Evolutionary conservation across 2,329 filamentous ascomycete species (phyloP), one percentile per base, ranked within the genome.

Genomic region (Diaporthe sp.): DNA sequence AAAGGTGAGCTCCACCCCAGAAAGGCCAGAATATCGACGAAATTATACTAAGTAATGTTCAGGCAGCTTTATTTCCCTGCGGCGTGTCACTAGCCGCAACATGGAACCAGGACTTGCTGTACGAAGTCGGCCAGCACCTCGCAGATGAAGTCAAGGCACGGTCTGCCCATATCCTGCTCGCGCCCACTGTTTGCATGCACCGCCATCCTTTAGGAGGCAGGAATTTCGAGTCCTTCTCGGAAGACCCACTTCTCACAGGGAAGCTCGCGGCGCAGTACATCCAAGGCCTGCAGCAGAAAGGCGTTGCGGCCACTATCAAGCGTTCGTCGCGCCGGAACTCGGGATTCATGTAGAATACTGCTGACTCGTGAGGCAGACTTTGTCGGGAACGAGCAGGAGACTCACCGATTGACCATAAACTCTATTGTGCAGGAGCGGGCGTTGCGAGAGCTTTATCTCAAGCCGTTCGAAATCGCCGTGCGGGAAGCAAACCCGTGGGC

Each of bases 151-250:
- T 89, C 34, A 93, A 92, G 79, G 93, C 94, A 25, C 92, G 94
- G 80, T 94, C 93, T 8, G 92, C 93, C 39, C 89, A 95, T 76
- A 89, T 96, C 46, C 87, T 96, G 6, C 88, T 96, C 12, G 94
- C 92, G 0, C 94, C 94, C 2, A 96, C 94, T 0, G 92, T 95
- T 46, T 95, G 94, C 85, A 93, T 95, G 87, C 94, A 97, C 80
- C 90, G 95, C 22, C 94, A 94, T 68, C 95, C 95, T 0, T 88
- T 97, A 0, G 94, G 94, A n/a, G 95, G 95, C 25, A 90, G 95
- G 76, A 95, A 95, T 78, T 97, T 97, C 79, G 95, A 97, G 84
- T 95, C 94, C 0, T 97, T 95, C 82, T 95, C 94, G 0, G 95
- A 97, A 82, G 95, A 97, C 79, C 94, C 94, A 0, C 89, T 93